Conservation (phyloP, 2,329 filamentous ascomycete species). For the Fonsecaea erecta region DNA sequence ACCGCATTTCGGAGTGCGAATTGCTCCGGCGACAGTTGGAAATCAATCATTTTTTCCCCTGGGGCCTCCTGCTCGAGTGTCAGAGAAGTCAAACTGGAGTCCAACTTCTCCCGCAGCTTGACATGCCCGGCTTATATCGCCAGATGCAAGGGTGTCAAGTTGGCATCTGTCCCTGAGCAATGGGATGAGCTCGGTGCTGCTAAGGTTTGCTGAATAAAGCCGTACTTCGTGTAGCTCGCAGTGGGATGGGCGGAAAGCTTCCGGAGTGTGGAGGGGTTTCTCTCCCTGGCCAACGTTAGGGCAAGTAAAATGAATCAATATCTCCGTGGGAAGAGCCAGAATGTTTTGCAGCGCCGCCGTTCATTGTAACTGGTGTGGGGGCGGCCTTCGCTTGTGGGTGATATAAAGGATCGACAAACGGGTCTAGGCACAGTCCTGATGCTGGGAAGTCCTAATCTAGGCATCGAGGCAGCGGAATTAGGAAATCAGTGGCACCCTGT, state of each 20-base stretch:
- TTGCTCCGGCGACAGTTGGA: slow-evolving; percentile 26
- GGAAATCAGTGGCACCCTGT: too few relatives aligned
- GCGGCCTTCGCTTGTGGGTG: neutral
- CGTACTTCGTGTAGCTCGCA: neutral
- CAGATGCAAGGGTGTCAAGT: slow-evolving; percentile 3
- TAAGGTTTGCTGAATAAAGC: slow-evolving; percentile 13
- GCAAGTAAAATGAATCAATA: slow-evolving; percentile 6
- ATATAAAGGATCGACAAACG: neutral
- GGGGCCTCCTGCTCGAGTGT: neutral
- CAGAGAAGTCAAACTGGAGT: neutral
- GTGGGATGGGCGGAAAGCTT: slow-evolving; percentile 19
- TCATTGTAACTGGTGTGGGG: slow-evolving; percentile 4
- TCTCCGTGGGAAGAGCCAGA: slow-evolving; percentile 17
- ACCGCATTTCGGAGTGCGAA: slow-evolving; percentile 24
- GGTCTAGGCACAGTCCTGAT: neutral
- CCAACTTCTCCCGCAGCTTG: neutral
- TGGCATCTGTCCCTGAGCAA: neutral
- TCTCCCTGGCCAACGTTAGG: neutral
- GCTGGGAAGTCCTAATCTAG: neutral
- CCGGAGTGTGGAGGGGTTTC: slow-evolving; percentile 3
- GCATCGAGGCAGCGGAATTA: neutral
- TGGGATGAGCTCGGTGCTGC: neutral
- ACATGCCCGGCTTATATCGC: neutral
- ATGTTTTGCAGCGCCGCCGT: neutral
- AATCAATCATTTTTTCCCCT: slow-evolving; percentile 22